Evolutionary conservation across 2,329 filamentous ascomycete genomes (phyloP).

Genomic region (Magnaporthales sp.): DNA sequence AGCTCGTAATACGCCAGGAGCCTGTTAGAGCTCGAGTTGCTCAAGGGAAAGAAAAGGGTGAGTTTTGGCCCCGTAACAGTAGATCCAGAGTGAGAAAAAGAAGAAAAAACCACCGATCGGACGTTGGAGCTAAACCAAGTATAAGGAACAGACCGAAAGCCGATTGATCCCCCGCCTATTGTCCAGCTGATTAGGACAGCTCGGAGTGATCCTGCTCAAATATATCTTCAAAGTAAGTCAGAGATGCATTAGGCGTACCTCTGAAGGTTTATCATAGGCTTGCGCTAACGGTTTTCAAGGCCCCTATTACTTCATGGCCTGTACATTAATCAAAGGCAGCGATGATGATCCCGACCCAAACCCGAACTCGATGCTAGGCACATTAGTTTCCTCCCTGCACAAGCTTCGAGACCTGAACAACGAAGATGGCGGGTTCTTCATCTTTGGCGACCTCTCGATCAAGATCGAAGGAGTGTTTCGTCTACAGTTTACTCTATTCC

Average conservation of each 20-base stretch:
- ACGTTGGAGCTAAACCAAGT: constrained; percentile 4
- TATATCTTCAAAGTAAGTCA: constrained; percentile 49
- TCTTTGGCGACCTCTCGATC: constrained; percentile 83
- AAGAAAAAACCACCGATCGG: background rate
- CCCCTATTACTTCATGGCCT: constrained; percentile 40
- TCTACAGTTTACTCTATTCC: constrained; percentile 70
- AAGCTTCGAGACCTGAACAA: constrained; percentile 72
- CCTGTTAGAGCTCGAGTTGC: constrained; percentile 60
- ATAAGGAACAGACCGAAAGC: constrained; percentile 58
- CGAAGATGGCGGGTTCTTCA: constrained; percentile 74
- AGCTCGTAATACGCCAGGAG: constrained; percentile 48
- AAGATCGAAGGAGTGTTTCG: constrained; percentile 64
- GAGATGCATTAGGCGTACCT: background rate
- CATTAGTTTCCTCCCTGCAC: constrained; percentile 72
- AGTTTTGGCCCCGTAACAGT: constrained; percentile 7
- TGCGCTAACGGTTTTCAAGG: constrained; percentile 17
- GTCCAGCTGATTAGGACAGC: constrained; percentile 55
- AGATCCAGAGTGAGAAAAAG: background rate
- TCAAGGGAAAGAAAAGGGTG: constrained; percentile 68
- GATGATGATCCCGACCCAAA: constrained; percentile 28
- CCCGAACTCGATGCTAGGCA: constrained; percentile 55
- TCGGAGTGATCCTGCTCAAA: constrained; percentile 35
- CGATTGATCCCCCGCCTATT: constrained; percentile 81
- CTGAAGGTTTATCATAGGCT: background rate
- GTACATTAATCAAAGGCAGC: constrained; percentile 31